Conservation (phyloP, 1,139 yeast species). For the Yamadazyma taylorii region DNA sequence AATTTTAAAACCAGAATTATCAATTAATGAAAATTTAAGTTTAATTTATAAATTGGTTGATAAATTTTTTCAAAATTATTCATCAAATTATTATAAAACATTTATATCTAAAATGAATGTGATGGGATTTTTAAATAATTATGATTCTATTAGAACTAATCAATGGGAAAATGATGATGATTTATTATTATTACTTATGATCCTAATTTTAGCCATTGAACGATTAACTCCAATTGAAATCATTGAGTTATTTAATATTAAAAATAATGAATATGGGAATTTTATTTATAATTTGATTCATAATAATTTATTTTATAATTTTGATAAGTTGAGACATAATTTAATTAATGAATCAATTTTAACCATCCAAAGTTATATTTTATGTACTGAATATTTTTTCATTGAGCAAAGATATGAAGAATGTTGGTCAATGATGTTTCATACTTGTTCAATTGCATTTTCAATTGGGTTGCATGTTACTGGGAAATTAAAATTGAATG, state of each 20-base stretch:
- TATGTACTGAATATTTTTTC: slow-evolving; percentile 53
- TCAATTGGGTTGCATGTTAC: slow-evolving; percentile 54
- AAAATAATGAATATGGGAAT: slow-evolving; percentile 26
- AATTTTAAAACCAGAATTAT: slow-evolving; percentile 22
- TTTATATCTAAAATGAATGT: slow-evolving; percentile 31
- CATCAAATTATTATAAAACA: slow-evolving; percentile 29
- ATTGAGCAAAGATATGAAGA: slow-evolving; percentile 51
- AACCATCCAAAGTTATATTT: slow-evolving; percentile 49
- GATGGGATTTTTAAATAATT: slow-evolving; percentile 29
- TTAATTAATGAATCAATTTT: slow-evolving; percentile 46
- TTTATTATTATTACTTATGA: slow-evolving; percentile 44
- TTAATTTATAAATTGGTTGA: slow-evolving; percentile 31
- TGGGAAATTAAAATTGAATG: slow-evolving; percentile 24
- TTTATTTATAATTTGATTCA: slow-evolving; percentile 24
- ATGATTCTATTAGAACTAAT: slow-evolving; percentile 30
- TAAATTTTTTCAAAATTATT: slow-evolving; percentile 29
- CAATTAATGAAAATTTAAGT: slow-evolving; percentile 25
- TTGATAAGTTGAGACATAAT: slow-evolving; percentile 46
- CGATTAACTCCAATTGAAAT: slow-evolving; percentile 38
- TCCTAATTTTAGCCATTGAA: slow-evolving; percentile 40
- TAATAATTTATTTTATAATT: slow-evolving; percentile 32
- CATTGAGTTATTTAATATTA: slow-evolving; percentile 25
- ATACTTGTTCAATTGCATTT: slow-evolving; percentile 49
- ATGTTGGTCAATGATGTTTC: slow-evolving; percentile 49
- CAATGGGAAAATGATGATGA: slow-evolving; percentile 55